Percentiles rank a stretch among this genome's conserved stretches.
Evolutionary conservation across 169 alveolate genomes (phyloP).

Genomic region (Sarcocystis neurona): DNA sequence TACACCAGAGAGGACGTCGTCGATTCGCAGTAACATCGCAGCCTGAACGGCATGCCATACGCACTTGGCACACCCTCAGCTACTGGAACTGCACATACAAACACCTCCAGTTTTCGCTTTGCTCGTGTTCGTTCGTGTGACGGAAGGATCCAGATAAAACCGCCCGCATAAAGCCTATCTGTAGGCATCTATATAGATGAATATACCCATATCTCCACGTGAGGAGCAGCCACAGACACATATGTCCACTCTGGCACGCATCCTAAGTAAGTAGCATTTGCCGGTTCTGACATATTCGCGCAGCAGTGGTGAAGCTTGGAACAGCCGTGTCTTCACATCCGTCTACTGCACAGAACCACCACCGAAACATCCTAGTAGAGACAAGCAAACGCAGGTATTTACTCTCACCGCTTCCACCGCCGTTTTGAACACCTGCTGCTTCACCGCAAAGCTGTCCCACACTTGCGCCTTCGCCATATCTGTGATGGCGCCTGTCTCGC

Average conservation of each 20-base stretch:
- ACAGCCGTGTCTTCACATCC: background rate
- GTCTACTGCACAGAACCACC: background rate
- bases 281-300: too few species aligned
- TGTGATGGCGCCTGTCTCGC: slow-evolving; percentile 90
- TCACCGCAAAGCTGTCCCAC: slow-evolving; percentile 94
- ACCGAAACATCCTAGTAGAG: background rate
- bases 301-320: too few species aligned
- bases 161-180: background rate
- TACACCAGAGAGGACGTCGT: slow-evolving; percentile 94
- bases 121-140: background rate
- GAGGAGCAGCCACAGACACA: too few species aligned
- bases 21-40: slow-evolving; percentile 94
- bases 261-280: too few species aligned
- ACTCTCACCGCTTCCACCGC: slow-evolving; percentile 92
- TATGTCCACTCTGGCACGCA: too few species aligned
- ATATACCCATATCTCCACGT: background rate
- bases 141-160: background rate
- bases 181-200: background rate
- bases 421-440: slow-evolving; percentile 93
- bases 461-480: slow-evolving; percentile 81
- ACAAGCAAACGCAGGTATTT: too few species aligned
- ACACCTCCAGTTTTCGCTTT: too few species aligned
- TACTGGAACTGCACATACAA: too few species aligned
- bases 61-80: background rate
- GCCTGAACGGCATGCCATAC: slow-evolving; percentile 64